Base-by-base conservation (phyloP, 345 rosid species). In the Arabis hirsuta region DNA sequence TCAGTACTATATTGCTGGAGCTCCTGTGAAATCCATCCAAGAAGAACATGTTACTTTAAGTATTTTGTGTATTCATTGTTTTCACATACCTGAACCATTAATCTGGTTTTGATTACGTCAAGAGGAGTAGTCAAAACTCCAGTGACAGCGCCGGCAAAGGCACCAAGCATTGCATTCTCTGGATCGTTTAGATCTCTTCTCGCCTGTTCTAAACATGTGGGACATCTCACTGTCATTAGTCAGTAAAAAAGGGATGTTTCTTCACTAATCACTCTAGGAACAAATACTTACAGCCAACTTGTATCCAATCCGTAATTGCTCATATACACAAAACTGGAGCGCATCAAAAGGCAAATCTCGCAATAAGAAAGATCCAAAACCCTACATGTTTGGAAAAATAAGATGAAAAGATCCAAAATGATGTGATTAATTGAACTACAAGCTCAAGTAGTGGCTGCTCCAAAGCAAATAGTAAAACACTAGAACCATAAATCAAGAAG, bases 281-380 rank as follows among this genome's bases (percentile, higher is more conserved):
- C 62, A 42, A 54, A 62, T 44, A 44, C 89, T 81, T 81, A 93
- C 98, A 47, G 89, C 98, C 7, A 77, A 78, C 82, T 86, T 90
- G 80, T 90, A 93, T 52, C 92, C 95, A 8, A 89, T 83, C 32
- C 87, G 84, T 39, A 93, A 83, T 77, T 93, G 97, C 83, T 93
- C 98, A 39, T 93, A 93, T 74, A 90, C 78, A 67, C 98, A 93
- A 77, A 93, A 93, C 68, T 93, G 97, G 61, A 90, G 75, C 1
- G 97, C 98, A 43, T 93, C 98, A 83, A 90, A 93, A 51, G 97
- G 98, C 76, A 93, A 81, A 80, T 93, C 98, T 76, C 95, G 83
- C 83, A 93, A 59, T 61, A 93, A 76, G 74, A 90, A 89, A 42
- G 96, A 90, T 71, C 98, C 90, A 73, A 85, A 93, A 6, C 97